Evolutionary conservation across 495 filamentous ascomycete genomes (phyloP).

Genomic region (Talaromyces thailandensis): DNA sequence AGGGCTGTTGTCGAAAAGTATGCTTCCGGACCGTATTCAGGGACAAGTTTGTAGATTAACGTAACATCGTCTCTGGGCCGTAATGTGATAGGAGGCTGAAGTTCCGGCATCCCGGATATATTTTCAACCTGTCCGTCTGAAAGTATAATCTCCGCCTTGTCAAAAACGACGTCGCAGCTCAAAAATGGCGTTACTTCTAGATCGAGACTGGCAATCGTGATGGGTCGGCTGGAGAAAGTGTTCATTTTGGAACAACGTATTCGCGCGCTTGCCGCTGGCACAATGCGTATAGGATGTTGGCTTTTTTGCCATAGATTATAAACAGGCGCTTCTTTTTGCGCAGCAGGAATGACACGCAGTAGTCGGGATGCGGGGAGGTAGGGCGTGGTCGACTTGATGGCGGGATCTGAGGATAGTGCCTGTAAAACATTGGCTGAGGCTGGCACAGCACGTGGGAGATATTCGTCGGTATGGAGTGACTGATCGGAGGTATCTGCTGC

Average conservation of each 20-base stretch:
- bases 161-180: constrained; percentile 59
- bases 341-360: constrained; percentile 61
- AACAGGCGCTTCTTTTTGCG: constrained; percentile 50
- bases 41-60: constrained; percentile 69
- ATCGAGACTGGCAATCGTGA: constrained; percentile 74
- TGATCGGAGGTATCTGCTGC: constrained; percentile 41
- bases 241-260: constrained; percentile 72
- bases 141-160: constrained; percentile 56
- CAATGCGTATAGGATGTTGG: constrained; percentile 59
- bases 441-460: constrained; percentile 66
- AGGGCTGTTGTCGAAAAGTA: constrained; percentile 36
- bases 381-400: constrained; percentile 54
- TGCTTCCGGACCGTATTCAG: constrained; percentile 48
- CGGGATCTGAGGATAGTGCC: constrained; percentile 61
- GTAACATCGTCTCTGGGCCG: constrained; percentile 78
- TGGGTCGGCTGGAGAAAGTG: constrained; percentile 50
- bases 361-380: constrained; percentile 74
- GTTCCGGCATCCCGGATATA: constrained; percentile 48
- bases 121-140: constrained; percentile 60
- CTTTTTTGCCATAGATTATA: constrained; percentile 54
- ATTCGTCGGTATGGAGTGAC: constrained; percentile 52
- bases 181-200: constrained; percentile 81
- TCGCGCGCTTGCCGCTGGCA: constrained; percentile 74
- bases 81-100: constrained; percentile 57
- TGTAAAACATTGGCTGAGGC: constrained; percentile 76